Evolutionary conservation across 768 basidiomycete species (phyloP).

Genomic region (Lentinula detonsa): DNA sequence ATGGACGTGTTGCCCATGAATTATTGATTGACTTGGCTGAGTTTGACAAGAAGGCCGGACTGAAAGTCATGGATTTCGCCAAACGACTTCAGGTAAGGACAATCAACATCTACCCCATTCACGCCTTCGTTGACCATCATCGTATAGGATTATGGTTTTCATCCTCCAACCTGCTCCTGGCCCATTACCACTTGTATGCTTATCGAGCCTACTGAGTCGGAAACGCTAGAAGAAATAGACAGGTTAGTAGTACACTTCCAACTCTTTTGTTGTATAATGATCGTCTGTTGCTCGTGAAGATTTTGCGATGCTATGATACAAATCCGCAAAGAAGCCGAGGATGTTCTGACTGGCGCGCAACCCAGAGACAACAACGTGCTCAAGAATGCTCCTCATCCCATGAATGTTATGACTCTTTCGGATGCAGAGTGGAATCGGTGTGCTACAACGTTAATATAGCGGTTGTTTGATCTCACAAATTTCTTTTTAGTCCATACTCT

Average conservation of each 20-base stretch:
- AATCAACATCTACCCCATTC: neutral
- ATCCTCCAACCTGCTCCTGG: conserved; percentile 98
- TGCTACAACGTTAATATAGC: conserved; percentile 13
- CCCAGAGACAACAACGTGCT: conserved; percentile 89
- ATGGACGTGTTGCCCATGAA: conserved; percentile 93
- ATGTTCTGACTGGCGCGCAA: conserved; percentile 81
- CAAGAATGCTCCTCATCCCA: conserved; percentile 91
- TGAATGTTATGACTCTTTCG: conserved; percentile 62
- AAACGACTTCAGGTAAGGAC: conserved; percentile 80
- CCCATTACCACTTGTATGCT: conserved; percentile 96
- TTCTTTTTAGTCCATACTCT: conserved; percentile 66
- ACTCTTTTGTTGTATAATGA: neutral
- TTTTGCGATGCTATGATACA: conserved; percentile 99
- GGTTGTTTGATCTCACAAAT: neutral
- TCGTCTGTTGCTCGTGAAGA: conserved; percentile 27
- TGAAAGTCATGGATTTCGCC: conserved; percentile 95
- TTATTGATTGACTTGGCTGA: conserved; percentile 92
- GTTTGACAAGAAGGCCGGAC: conserved; percentile 83
- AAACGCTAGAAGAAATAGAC: conserved; percentile 89
- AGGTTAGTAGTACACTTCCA: conserved; percentile 34
- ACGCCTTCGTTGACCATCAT: neutral
- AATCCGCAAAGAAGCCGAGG: conserved; percentile 88
- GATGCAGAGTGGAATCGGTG: conserved; percentile 86
- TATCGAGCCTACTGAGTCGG: conserved; percentile 96
- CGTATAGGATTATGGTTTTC: conserved; percentile 81